A percentile compares a stretch with the other conserved stretches of the same genome.
phyloP scores from a whole-genome alignment of 2,329 filamentous ascomycete genomes.

The Fusarium sterilihyphosum region DNA sequence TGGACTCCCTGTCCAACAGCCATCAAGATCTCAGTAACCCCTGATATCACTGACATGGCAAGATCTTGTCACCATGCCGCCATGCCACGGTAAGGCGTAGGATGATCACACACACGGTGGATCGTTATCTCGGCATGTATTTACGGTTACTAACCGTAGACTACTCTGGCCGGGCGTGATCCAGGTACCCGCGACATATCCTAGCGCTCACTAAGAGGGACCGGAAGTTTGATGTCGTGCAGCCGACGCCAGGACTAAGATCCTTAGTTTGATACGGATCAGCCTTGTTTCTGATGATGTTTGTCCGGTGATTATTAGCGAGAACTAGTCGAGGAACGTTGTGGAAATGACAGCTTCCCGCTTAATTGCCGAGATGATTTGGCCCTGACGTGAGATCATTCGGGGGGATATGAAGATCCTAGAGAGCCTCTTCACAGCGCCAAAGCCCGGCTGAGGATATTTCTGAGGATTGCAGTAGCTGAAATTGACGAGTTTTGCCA shows the following conservation, averaged over 20 bases:
- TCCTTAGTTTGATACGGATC: conserved; percentile 16
- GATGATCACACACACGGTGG: background rate
- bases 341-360: background rate
- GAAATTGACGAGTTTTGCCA: background rate
- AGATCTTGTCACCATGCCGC: conserved; percentile 2
- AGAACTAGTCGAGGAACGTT: background rate
- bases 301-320: background rate
- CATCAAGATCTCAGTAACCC: background rate
- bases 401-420: background rate
- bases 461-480: too few relatives aligned
- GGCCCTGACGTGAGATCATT: background rate
- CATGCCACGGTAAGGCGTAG: background rate
- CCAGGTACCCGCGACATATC: conserved; percentile 19
- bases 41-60: background rate
- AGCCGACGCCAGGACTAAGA: conserved; percentile 20
- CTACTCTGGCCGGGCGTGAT: background rate
- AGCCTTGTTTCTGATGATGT: conserved; percentile 16
- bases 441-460: background rate
- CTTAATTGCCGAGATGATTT: background rate
- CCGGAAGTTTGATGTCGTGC: conserved; percentile 33
- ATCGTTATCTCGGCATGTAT: background rate
- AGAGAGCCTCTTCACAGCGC: background rate
- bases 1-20: background rate
- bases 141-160: background rate
- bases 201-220: conserved; percentile 9